A percentile compares a stretch with the other conserved stretches of the same genome.
Evolutionary conservation across 768 basidiomycete genomes (phyloP).

Genomic region (Pleurotus eryngii): DNA sequence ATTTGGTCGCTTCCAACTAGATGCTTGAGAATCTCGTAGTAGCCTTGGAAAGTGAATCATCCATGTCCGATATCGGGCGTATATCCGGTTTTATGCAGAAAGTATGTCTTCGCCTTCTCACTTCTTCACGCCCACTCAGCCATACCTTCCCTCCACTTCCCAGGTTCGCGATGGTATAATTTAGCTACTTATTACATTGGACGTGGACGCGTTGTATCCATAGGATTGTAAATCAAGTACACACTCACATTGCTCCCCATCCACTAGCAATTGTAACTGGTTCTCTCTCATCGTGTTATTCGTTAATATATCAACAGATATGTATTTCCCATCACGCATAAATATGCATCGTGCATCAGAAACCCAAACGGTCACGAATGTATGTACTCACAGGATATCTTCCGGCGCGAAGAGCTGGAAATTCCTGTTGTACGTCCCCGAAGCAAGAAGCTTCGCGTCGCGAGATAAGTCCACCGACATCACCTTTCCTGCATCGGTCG

Average conservation of each 20-base stretch:
- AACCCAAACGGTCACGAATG: neutral
- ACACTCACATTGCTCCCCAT: constrained; percentile 12
- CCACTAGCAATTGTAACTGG: constrained; percentile 28
- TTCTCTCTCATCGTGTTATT: constrained; percentile 20
- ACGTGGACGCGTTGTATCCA: constrained; percentile 12
- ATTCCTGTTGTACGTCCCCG: constrained; percentile 90
- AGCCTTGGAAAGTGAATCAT: constrained; percentile 85
- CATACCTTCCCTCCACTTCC: neutral
- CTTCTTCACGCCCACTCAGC: no score
- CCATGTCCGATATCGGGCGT: constrained; percentile 77
- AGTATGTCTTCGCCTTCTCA: constrained; percentile 32
- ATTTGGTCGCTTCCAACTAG: constrained; percentile 30
- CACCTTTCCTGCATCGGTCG: constrained; percentile 96
- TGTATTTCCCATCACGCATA: constrained; percentile 8
- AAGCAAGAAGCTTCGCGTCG: constrained; percentile 81
- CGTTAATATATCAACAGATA: constrained; percentile 13
- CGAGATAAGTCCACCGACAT: constrained; percentile 94
- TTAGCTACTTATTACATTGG: constrained; percentile 20
- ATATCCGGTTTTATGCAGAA: constrained; percentile 93
- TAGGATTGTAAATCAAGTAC: constrained; percentile 11
- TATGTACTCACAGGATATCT: constrained; percentile 32
- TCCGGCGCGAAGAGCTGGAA: constrained; percentile 92
- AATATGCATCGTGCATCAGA: neutral
- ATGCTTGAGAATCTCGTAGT: constrained; percentile 83
- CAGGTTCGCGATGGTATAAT: constrained; percentile 65